Evolutionary conservation across 1,139 yeast species (phyloP), one percentile per base, ranked within the genome.

Genomic region (Suhomyces anneliseae): DNA sequence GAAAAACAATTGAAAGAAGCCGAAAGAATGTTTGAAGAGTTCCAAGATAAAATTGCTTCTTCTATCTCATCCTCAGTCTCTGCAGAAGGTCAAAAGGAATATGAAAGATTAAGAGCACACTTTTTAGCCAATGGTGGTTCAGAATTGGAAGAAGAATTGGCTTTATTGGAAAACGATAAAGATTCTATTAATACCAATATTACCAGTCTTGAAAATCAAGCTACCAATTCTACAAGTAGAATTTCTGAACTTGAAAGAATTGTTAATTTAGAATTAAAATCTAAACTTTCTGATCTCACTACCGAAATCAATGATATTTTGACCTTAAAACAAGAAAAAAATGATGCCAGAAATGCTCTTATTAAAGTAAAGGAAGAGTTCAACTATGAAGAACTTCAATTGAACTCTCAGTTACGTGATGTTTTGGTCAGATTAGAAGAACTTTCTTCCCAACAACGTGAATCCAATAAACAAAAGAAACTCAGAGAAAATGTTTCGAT

Each of bases 371-470:
- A 78, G 47, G 83, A 82, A 48, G 68, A 74, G 26, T 69, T 70
- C 38, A 62, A 71, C 27, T 70, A 72, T 14, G 70, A 78, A 50
- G 90, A 83, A 55, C 66, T 73, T 34, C 80, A 77, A 50, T 59
- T 84, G 24, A 87, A 86, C 53, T 74, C 85, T n/a, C 79, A 81
- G 57, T 69, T 90, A 45, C 79, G 85, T 53, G 85, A 82, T 43
- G 76, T 84, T 0, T 72, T 88, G 38, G 58, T 81, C 1, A 78
- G 78, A 55, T 66, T 90, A 42, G 87, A 87, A 51, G 96, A 88
- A 50, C 67, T 87, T 36, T 82, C 83, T 42, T 89, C 96, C 0
- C 82, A 78, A 45, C 87, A 84, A 64, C 78, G 93, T 55, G 97
- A 90, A 59, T 77, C 90, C 1, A 79, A 80, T 46, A 81, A 81